Evolutionary conservation across 2,329 filamentous ascomycete species (phyloP).

Genomic region (Alternaria sp.): DNA sequence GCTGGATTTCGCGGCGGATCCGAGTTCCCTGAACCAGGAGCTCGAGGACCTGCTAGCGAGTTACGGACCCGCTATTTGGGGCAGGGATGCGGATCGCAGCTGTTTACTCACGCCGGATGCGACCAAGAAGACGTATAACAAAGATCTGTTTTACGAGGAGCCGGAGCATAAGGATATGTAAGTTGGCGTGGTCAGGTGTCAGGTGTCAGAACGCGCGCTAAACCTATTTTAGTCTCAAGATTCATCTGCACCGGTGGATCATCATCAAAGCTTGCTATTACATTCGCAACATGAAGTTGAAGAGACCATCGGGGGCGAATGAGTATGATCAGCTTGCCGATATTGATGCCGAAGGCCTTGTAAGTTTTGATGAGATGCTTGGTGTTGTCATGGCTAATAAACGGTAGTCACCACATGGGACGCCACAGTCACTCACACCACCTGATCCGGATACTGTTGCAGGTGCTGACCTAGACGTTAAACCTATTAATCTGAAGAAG

Average conservation of each 20-base stretch:
- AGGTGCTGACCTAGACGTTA: slow-evolving; percentile 30
- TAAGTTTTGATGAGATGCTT: slow-evolving; percentile 13
- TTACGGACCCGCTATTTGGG: slow-evolving; percentile 45
- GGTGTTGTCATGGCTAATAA: slow-evolving; percentile 17
- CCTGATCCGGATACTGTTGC: slow-evolving; percentile 26
- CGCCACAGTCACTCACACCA: slow-evolving; percentile 36
- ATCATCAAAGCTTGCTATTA: slow-evolving; percentile 50
- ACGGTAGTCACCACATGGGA: slow-evolving; percentile 38
- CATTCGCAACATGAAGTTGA: slow-evolving; percentile 47
- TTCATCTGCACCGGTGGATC: slow-evolving; percentile 48
- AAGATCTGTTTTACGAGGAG: slow-evolving; percentile 41
- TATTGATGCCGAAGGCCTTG: slow-evolving; percentile 33
- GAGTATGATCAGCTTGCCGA: slow-evolving; percentile 42
- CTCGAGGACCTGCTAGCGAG: slow-evolving; percentile 41
- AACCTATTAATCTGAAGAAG: slow-evolving; percentile 35
- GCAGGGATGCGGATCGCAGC: slow-evolving; percentile 40
- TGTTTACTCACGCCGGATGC: slow-evolving; percentile 42
- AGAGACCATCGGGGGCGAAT: slow-evolving; percentile 37
- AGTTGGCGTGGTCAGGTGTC: slow-evolving; percentile 14
- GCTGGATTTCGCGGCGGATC: slow-evolving; percentile 46
- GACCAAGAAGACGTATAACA: slow-evolving; percentile 45
- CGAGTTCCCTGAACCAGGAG: slow-evolving; percentile 37
- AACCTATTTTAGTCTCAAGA: slow-evolving; percentile 36
- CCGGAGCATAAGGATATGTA: slow-evolving; percentile 42
- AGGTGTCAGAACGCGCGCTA: slow-evolving; percentile 12